Evolutionary conservation across 176 grass and related monocot species (phyloP).

Genomic region (Oryza glaberrima): DNA sequence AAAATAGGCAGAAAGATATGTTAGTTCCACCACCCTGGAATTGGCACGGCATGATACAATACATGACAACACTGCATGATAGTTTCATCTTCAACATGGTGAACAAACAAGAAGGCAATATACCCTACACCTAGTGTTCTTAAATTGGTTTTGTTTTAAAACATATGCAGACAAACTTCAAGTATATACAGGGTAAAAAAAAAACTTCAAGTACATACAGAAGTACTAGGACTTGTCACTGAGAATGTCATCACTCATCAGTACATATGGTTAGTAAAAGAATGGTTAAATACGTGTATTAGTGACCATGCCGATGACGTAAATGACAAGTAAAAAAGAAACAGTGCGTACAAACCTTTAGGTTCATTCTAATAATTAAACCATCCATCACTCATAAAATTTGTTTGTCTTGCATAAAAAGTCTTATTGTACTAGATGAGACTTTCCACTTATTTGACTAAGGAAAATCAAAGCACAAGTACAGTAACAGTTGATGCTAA

Average conservation of each 20-base stretch:
- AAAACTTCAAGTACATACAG: neutral
- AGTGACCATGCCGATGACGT: neutral
- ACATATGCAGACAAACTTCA: neutral
- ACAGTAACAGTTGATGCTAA: neutral
- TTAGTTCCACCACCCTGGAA: neutral
- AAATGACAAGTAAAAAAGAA: neutral
- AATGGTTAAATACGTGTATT: neutral
- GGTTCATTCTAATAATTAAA: constrained; percentile 14
- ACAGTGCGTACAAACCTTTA: neutral
- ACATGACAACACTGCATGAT: neutral
- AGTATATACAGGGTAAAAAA: neutral
- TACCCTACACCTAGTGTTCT: neutral
- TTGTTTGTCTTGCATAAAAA: neutral
- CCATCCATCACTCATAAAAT: neutral
- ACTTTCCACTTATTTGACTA: neutral
- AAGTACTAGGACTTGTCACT: neutral
- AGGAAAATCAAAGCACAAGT: neutral
- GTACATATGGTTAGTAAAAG: neutral
- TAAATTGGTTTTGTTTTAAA: neutral
- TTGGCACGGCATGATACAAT: neutral
- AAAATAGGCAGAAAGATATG: constrained; percentile 35
- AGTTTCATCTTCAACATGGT: neutral
- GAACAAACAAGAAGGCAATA: neutral
- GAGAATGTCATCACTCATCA: too few relatives aligned
- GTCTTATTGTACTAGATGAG: neutral